Evolutionary conservation across 169 alveolate species (phyloP), one percentile per base, ranked within the genome.

Genomic region (Plasmodium cynomolgi): DNA sequence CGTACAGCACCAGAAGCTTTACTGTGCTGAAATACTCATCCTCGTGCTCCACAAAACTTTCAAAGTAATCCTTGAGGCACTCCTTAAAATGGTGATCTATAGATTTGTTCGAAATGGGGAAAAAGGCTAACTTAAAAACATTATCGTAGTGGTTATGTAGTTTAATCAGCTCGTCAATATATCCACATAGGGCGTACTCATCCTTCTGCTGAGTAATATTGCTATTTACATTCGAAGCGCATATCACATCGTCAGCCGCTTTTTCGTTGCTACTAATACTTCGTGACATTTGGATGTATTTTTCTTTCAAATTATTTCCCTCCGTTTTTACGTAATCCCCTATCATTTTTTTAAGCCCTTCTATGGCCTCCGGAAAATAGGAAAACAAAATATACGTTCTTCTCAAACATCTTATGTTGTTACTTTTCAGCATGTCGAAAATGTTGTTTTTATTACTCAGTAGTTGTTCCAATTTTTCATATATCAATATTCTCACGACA

Each of bases 331-430:
- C 68, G 44, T 86, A 86, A 54, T 86, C 93, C 7, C 93, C 93
- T 77, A 86, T 86, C 33, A 77, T 86, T 86, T 37, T 86, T 86
- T 86, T 86, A 2, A 95, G 74, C 50, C 93, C 95, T 44, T 84
- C 93, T 41, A 83, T 84, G 37, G 96, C 97, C 84, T 92, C 83
- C 82, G 84, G 56, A 58, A 84, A 83, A 81, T 91, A 80, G 6
- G 97, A 95, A 75, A 95, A 92, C 50, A 92, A 91, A 44, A 84
- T 84, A 80, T 92, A 95, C 31, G 93, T 86, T 77, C 93, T 74
- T 86, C 93, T 86, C 41, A 86, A 77, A 20, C 82, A 86, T 47
- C 81, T 33, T 56, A 86, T 56, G 47, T 71, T 75, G 81, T 86
- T 86, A 77, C 81, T 75, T 86, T 86, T 86, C 44, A 86, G 81